Evolutionary conservation across 805 yeast genomes (phyloP).

Genomic region (Schizosaccharomyces pombe): DNA sequence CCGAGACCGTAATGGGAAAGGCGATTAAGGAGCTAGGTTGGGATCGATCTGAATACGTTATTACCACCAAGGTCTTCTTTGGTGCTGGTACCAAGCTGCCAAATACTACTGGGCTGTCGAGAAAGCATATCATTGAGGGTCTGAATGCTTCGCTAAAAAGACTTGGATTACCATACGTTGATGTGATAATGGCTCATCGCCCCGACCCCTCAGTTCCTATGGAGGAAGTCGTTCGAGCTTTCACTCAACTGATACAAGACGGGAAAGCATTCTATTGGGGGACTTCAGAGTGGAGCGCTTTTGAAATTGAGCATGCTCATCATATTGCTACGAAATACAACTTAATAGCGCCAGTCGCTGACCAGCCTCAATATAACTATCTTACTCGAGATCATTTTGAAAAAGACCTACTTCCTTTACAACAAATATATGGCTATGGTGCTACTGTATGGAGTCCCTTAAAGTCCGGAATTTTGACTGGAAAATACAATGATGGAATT

Average conservation of each 20-base stretch:
- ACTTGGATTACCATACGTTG: slow-evolving; percentile 16
- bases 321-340: slow-evolving; percentile 15
- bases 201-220: slow-evolving; percentile 15
- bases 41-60: slow-evolving; percentile 14
- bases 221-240: slow-evolving; percentile 16
- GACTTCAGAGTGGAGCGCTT: slow-evolving; percentile 16
- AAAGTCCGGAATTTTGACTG: slow-evolving; percentile 16
- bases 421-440: slow-evolving; percentile 14
- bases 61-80: slow-evolving; percentile 16
- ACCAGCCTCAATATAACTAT: slow-evolving; percentile 15
- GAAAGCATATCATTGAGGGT: slow-evolving; percentile 17
- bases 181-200: slow-evolving; percentile 16
- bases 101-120: slow-evolving; percentile 14
- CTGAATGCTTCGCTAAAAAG: slow-evolving; percentile 13
- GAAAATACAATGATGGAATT: slow-evolving; percentile 14
- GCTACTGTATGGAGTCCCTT: slow-evolving; percentile 16
- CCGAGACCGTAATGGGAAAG: slow-evolving; percentile 14
- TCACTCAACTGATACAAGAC: slow-evolving; percentile 14
- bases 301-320: slow-evolving; percentile 16
- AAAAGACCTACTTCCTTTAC: slow-evolving; percentile 14
- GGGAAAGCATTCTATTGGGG: slow-evolving; percentile 18
- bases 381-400: slow-evolving; percentile 14
- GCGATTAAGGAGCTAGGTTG: slow-evolving; percentile 15
- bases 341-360: slow-evolving; percentile 15
- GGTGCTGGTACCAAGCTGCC: slow-evolving; percentile 13